Percentiles rank a stretch among this genome's conserved stretches.
Evolutionary conservation across 257 asterid species (phyloP).

Genomic region (Plantago ovata): DNA sequence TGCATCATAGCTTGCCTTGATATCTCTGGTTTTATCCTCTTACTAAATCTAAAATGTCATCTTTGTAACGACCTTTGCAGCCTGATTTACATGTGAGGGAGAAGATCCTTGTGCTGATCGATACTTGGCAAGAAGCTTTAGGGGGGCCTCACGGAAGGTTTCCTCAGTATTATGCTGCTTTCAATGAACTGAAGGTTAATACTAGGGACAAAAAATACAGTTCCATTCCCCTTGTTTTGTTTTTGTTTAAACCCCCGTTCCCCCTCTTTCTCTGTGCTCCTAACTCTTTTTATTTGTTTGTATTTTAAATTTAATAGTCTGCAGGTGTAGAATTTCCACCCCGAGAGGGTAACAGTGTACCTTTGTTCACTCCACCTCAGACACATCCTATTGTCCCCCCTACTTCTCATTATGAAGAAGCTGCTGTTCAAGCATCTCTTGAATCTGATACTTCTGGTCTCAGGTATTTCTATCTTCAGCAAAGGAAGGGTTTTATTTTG

Average conservation of each 20-base stretch:
- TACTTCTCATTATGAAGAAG: slow-evolving; percentile 69
- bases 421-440: slow-evolving; percentile 89
- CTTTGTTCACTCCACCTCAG: slow-evolving; percentile 93
- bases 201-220: not conserved
- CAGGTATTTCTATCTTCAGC: slow-evolving; percentile 41
- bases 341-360: slow-evolving; percentile 77
- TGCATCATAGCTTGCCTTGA: slow-evolving; percentile 1
- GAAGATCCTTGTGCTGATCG: slow-evolving; percentile 85
- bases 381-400: slow-evolving; percentile 64
- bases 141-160: slow-evolving; percentile 86
- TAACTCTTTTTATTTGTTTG: not conserved
- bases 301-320: slow-evolving; percentile 43
- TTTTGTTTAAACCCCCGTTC: not conserved
- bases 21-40: slow-evolving; percentile 12
- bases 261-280: not conserved
- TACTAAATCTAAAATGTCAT: slow-evolving; percentile 8
- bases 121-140: slow-evolving; percentile 94
- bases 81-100: slow-evolving; percentile 91
- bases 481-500: not conserved
- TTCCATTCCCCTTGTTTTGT: too few relatives aligned
- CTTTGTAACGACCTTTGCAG: slow-evolving; percentile 38
- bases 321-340: slow-evolving; percentile 97
- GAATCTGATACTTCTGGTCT: slow-evolving; percentile 84
- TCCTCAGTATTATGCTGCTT: slow-evolving; percentile 88
- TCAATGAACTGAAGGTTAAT: slow-evolving; percentile 76